Base-by-base conservation (phyloP, 305 asterid species). In the Fraxinus latifolia region DNA sequence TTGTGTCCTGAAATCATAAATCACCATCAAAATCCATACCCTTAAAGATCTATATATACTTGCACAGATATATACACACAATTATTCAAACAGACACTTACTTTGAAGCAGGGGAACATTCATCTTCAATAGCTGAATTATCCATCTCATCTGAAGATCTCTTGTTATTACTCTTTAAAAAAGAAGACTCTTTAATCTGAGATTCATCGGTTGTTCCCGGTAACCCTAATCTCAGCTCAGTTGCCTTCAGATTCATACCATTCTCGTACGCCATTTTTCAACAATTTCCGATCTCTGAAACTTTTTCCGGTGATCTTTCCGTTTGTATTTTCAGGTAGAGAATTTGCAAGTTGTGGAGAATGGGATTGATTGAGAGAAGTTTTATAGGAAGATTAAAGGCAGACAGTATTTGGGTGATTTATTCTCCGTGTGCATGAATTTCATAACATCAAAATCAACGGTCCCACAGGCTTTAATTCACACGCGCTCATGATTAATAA, bases 171-270 rank as follows among this genome's bases (percentile, higher is more conserved):
- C 33, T 27, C 80, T 84, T 87, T 0, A 7, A 3, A 17, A 8
- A 76, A 12, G 77, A 58, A 19, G 83, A 33, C 17, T 78, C 77
- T n/a, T 80, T 78, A 15, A 47, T 47, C 34, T 78, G 86, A 1
- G 86, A 67, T 80, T 85, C 89, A 14, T 79, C 84, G 55, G 83
- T 89, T 36, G 85, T 85, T 39, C 96, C 96, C 14, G 96, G 94
- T 21, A 92, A 72, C 0, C 91, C 94, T 76, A 92, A 77, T 85
- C 88, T 87, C 42, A 92, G 76, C 67, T 91, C 94, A 50, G 94
- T 91, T 78, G 90, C 93, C 80, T 86, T 84, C 31, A 89, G 86
- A 82, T 91, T 91, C 60, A 89, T 84, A 88, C 81, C 92, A 76
- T 36, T 85, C 50, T 84, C 89, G 32, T 19, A 77, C 2, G 76